Conservation (phyloP, 345 rosid species). For the Garcia nutans region DNA sequence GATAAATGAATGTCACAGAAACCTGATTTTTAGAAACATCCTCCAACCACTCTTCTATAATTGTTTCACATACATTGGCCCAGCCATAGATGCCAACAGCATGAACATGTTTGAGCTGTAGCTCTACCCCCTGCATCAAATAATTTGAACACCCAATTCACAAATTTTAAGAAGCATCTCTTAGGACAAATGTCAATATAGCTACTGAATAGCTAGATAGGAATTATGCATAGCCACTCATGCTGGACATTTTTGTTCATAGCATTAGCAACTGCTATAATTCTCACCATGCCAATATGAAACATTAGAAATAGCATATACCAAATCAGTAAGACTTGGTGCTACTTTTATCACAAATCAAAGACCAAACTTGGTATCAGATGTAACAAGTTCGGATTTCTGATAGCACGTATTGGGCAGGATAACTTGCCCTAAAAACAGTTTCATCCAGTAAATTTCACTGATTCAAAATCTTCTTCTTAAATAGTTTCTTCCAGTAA, state of each 20-base stretch:
- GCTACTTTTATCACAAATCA: not conserved
- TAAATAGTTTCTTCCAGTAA: not conserved
- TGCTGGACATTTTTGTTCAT: not conserved
- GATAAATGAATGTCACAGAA: not conserved
- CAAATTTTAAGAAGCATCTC: constrained; percentile 14
- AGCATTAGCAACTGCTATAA: not conserved
- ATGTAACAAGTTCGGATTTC: not conserved
- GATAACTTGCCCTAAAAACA: not conserved
- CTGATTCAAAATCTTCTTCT: too few species aligned
- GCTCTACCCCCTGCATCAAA: constrained; percentile 76
- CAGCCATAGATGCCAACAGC: constrained; percentile 88
- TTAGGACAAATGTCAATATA: not conserved
- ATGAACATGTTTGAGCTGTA: constrained; percentile 87
- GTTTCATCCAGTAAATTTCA: not conserved
- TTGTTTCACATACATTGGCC: constrained; percentile 77
- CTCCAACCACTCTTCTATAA: constrained; percentile 88
- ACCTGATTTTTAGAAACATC: constrained; percentile 98
- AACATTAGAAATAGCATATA: not conserved
- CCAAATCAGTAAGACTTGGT: not conserved
- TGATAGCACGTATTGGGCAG: not conserved
- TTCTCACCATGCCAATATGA: not conserved
- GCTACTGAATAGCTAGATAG: too few species aligned
- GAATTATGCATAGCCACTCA: not conserved
- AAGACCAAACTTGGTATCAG: not conserved
- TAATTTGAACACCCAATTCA: constrained; percentile 20